Evolutionary conservation across 2,329 filamentous ascomycete species (phyloP).

Genomic region (Aspergillus persii): DNA sequence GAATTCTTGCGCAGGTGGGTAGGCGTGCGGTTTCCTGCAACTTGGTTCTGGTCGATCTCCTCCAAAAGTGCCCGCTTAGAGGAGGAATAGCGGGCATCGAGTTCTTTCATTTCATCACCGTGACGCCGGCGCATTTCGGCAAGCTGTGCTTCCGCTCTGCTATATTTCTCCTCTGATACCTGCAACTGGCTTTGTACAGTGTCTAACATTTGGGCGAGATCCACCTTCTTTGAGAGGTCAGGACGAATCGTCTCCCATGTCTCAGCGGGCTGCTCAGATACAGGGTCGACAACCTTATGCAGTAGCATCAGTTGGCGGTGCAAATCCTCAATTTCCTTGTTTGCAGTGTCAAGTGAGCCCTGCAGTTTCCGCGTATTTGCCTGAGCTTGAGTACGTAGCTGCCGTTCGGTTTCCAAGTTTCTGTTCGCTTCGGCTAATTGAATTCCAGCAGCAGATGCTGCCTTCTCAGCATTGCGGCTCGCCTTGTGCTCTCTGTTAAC

Average conservation of each 20-base stretch:
- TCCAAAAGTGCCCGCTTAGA: constrained; percentile 75
- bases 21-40: constrained; percentile 69
- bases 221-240: constrained; percentile 65
- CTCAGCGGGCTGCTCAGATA: constrained; percentile 62
- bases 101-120: constrained; percentile 66
- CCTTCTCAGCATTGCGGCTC: constrained; percentile 85
- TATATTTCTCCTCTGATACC: constrained; percentile 75
- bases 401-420: constrained; percentile 84
- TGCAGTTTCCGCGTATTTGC: constrained; percentile 80
- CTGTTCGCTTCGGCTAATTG: constrained; percentile 88
- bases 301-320: constrained; percentile 76
- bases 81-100: constrained; percentile 60
- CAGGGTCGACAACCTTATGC: constrained; percentile 83
- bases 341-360: constrained; percentile 71
- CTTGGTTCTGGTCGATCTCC: constrained; percentile 82
- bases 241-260: constrained; percentile 68
- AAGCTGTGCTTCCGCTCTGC: constrained; percentile 79
- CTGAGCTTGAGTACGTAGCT: constrained; percentile 81
- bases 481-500: constrained; percentile 85
- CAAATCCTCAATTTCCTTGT: constrained; percentile 77
- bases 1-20: constrained; percentile 64
- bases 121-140: constrained; percentile 72
- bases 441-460: constrained; percentile 72
- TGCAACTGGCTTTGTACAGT: constrained; percentile 84
- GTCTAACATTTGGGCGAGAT: constrained; percentile 82